Evolutionary conservation across 257 asterid genomes (phyloP).

Genomic region (Scutellaria baicalensis): DNA sequence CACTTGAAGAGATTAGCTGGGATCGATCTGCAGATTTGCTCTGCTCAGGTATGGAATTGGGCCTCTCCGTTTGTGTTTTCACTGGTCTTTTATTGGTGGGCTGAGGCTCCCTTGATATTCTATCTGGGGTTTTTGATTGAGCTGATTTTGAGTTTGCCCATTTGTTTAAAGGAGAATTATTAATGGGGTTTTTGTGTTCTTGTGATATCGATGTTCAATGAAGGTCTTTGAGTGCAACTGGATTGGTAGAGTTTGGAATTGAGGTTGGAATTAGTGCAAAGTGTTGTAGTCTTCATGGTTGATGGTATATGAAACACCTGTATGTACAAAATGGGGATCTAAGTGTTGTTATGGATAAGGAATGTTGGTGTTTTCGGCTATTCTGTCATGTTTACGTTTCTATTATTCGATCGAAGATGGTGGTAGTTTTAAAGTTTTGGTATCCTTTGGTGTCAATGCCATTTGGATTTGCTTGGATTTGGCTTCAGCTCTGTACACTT

Average conservation of each 20-base stretch:
- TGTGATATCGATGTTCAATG: too few relatives aligned
- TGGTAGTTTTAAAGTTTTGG: neutral
- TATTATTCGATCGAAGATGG: neutral
- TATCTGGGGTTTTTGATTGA: too few relatives aligned
- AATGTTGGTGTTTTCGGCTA: neutral
- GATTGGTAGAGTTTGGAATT: neutral
- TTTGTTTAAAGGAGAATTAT: neutral
- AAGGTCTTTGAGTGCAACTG: too few relatives aligned
- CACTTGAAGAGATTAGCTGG: conserved; percentile 62
- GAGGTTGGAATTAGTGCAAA: neutral
- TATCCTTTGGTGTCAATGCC: neutral
- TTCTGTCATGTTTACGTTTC: neutral
- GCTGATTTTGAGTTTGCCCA: too few relatives aligned
- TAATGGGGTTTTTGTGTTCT: neutral
- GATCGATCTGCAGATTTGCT: conserved; percentile 64
- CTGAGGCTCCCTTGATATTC: neutral
- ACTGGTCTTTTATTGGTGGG: neutral
- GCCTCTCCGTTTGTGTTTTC: neutral
- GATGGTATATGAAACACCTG: neutral
- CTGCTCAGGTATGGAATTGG: conserved; percentile 49
- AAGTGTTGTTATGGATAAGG: neutral
- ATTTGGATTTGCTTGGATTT: neutral
- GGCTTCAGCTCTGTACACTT: neutral
- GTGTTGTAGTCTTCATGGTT: neutral
- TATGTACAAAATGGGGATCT: neutral